Conservation (phyloP, 2,329 filamentous ascomycete genomes). For the Fusarium sp. region DNA sequence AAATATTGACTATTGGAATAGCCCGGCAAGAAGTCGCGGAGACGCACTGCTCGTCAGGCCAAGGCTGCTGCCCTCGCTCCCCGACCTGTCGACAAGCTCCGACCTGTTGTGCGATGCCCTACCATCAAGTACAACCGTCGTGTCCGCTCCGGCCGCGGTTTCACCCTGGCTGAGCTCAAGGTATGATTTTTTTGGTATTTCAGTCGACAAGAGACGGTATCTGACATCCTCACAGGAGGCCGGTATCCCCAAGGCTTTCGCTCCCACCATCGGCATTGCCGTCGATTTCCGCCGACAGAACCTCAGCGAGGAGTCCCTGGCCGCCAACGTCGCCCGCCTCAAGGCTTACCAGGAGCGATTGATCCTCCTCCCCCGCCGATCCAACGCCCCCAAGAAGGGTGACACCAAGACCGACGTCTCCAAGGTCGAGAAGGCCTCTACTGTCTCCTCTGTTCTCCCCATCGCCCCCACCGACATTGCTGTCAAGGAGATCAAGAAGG, state of each 20-base stretch:
- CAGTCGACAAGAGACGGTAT: slow-evolving; percentile 19
- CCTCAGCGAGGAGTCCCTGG: slow-evolving; percentile 94
- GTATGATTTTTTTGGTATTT: slow-evolving; percentile 67
- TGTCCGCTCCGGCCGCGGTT: slow-evolving; percentile 95
- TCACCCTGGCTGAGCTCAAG: slow-evolving; percentile 98
- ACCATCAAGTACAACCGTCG: slow-evolving; percentile 99
- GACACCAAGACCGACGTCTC: slow-evolving; percentile 87
- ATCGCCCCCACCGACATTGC: slow-evolving; percentile 77
- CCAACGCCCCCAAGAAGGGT: slow-evolving; percentile 93
- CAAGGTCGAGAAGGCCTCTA: slow-evolving; percentile 73
- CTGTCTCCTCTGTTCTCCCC: slow-evolving; percentile 72
- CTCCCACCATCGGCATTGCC: slow-evolving; percentile 95
- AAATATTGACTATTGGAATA: slow-evolving; percentile 63
- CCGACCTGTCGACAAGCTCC: slow-evolving; percentile 96
- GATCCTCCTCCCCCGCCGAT: slow-evolving; percentile 97
- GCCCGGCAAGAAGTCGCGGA: slow-evolving; percentile 96
- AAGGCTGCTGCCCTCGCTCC: slow-evolving; percentile 97
- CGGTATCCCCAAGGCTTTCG: slow-evolving; percentile 93
- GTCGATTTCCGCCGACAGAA: slow-evolving; percentile 98
- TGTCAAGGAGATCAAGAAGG: slow-evolving; percentile 84
- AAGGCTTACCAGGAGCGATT: slow-evolving; percentile 97
- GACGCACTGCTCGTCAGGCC: slow-evolving; percentile 89
- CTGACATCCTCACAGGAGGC: slow-evolving; percentile 79
- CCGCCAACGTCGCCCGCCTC: slow-evolving; percentile 96
- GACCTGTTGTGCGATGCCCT: slow-evolving; percentile 97